Conservation (phyloP, 768 basidiomycete genomes). For the Suillus alpinus region DNA sequence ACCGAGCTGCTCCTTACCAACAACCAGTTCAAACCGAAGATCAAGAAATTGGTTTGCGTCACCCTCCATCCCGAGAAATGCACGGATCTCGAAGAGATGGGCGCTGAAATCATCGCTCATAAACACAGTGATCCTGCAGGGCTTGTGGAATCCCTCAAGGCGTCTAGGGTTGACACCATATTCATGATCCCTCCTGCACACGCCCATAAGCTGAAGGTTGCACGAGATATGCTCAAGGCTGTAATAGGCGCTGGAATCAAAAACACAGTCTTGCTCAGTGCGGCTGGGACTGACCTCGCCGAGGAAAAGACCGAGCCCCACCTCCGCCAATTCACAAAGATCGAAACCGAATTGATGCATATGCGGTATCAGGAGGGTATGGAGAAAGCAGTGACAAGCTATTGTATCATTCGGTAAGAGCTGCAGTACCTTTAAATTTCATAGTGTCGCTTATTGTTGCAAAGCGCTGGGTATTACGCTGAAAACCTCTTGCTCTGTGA, state of each 20-base stretch:
- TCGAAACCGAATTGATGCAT: constrained; percentile 28
- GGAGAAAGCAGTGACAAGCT: constrained; percentile 24
- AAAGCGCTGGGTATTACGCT: constrained; percentile 28
- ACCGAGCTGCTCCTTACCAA: constrained; percentile 22
- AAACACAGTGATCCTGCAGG: neutral
- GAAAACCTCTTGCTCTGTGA: constrained; percentile 30
- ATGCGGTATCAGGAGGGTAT: constrained; percentile 18
- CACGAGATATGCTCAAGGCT: neutral
- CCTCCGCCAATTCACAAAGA: constrained; percentile 30
- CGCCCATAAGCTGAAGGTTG: neutral
- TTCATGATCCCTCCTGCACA: constrained; percentile 7
- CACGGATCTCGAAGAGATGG: neutral
- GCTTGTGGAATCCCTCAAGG: neutral
- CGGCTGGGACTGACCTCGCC: constrained; percentile 22
- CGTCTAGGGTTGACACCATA: constrained; percentile 3
- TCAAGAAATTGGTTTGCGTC: constrained; percentile 1
- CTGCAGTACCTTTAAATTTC: neutral
- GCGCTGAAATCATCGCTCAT: constrained; percentile 1
- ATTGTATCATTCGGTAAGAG: constrained; percentile 26
- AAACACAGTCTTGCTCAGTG: constrained; percentile 5
- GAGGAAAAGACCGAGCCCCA: constrained; percentile 29
- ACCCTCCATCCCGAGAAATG: constrained; percentile 1
- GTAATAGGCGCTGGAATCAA: neutral
- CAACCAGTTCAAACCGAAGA: constrained; percentile 16
- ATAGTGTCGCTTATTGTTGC: neutral